phyloP scores from a whole-genome alignment of 1,284 basidiomycete species.

The Kwoniella shivajii region DNA sequence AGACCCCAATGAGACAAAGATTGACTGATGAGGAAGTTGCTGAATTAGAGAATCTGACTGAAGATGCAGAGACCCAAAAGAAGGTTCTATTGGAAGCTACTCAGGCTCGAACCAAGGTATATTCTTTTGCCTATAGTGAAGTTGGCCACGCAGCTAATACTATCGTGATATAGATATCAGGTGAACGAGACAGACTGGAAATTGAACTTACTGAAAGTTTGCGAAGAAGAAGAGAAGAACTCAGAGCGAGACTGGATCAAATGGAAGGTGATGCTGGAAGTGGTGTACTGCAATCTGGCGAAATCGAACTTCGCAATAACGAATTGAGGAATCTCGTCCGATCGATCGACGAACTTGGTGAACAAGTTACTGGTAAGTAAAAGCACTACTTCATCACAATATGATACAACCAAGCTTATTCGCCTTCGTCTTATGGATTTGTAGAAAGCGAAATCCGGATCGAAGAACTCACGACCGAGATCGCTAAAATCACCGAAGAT shows the following conservation, averaged over 20 bases:
- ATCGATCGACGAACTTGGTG: constrained; percentile 67
- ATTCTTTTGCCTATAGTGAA: constrained; percentile 26
- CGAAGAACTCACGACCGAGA: constrained; percentile 65
- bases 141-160: not conserved
- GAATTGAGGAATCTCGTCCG: constrained; percentile 69
- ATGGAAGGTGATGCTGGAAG: constrained; percentile 66
- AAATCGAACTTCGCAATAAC: constrained; percentile 67
- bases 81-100: constrained; percentile 69
- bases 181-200: constrained; percentile 77
- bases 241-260: constrained; percentile 75
- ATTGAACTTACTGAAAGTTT: constrained; percentile 92
- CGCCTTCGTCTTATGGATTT: not conserved
- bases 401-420: constrained; percentile 20
- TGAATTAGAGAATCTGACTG: constrained; percentile 69
- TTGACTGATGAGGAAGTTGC: constrained; percentile 73
- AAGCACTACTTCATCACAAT: not conserved
- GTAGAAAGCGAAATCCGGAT: constrained; percentile 56
- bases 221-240: constrained; percentile 72
- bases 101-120: constrained; percentile 71
- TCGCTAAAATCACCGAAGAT: constrained; percentile 66
- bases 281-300: constrained; percentile 59
- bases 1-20: constrained; percentile 71
- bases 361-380: constrained; percentile 65
- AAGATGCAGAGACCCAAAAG: constrained; percentile 74
- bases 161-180: constrained; percentile 65